These are phyloP conservation scores for Lasiosphaeria hispida DNA, from an alignment of 495 filamentous ascomycete species.

Conservation along the genomic window DNA sequence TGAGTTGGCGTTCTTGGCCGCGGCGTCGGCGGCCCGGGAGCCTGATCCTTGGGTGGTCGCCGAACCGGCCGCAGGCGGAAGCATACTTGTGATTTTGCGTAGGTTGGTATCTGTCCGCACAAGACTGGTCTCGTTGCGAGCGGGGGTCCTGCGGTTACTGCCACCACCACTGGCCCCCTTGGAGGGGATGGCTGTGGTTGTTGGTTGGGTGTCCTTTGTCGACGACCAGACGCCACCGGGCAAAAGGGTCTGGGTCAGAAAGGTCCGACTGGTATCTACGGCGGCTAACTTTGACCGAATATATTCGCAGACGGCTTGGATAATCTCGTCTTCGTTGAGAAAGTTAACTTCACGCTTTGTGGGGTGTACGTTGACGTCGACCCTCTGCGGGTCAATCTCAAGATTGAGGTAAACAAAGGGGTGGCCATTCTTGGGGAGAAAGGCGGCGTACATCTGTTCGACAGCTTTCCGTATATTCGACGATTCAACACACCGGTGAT, in stretches of 20 bases:
- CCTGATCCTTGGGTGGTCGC: conserved; percentile 12
- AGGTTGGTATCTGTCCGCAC: conserved; percentile 86
- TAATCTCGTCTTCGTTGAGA: conserved; percentile 95
- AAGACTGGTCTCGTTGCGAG: conserved; percentile 82
- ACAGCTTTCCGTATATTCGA: conserved; percentile 83
- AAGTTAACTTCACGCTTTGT: conserved; percentile 99
- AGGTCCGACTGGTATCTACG: conserved; percentile 92
- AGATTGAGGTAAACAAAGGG: conserved; percentile 92
- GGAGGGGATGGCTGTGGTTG: conserved; percentile 26
- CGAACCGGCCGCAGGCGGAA: conserved; percentile 49
- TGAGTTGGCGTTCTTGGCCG: not conserved
- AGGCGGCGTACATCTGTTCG: conserved; percentile 86
- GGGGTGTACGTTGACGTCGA: conserved; percentile 98
- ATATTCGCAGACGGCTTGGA: conserved; percentile 80
- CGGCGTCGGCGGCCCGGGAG: not conserved
- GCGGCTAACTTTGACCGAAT: conserved; percentile 77
- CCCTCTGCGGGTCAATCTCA: conserved; percentile 86
- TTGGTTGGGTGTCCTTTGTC: conserved; percentile 31
- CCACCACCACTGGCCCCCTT: conserved; percentile 41
- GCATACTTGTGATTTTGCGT: conserved; percentile 96
- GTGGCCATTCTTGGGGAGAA: conserved; percentile 91
- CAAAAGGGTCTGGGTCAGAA: conserved; percentile 87
- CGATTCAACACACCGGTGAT: conserved; percentile 95
- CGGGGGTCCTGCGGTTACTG: conserved; percentile 33
- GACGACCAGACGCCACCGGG: conserved; percentile 55